A percentile compares a stretch with the other conserved stretches of the same genome.
Conservation (phyloP, 805 yeast genomes). For the Lipomyces starkeyi region DNA sequence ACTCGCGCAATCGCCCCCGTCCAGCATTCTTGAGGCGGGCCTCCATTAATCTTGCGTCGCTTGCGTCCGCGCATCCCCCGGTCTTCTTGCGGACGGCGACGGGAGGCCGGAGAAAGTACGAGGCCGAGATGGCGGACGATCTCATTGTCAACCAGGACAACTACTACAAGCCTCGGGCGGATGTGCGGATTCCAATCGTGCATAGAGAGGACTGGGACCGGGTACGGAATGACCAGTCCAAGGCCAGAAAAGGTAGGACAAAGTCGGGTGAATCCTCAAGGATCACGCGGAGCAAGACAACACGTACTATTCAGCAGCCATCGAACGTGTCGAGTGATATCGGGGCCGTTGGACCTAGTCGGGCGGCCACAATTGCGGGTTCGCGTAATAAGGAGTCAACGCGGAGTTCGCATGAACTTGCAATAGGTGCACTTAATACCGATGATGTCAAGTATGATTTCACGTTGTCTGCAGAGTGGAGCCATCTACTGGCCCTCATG, state of each 20-base stretch:
- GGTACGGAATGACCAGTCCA: background rate
- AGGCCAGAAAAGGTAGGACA: background rate
- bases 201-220: background rate
- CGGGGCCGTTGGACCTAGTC: background rate
- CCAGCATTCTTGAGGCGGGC: conserved; percentile 24
- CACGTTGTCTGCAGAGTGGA: conserved; percentile 29
- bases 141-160: conserved; percentile 23
- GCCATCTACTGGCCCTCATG: conserved; percentile 31
- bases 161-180: conserved; percentile 15
- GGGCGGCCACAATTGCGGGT: background rate
- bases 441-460: conserved; percentile 25
- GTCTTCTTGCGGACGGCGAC: conserved; percentile 4
- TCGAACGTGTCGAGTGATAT: background rate
- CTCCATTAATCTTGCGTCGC: conserved; percentile 25
- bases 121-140: conserved; percentile 28
- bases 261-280: background rate
- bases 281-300: background rate
- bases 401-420: background rate
- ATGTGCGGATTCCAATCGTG: conserved; percentile 18
- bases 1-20: conserved; percentile 12
- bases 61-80: conserved; percentile 23
- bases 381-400: background rate
- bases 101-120: conserved; percentile 5
- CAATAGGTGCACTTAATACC: background rate
- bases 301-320: background rate